Evolutionary conservation across 768 basidiomycete species (phyloP).

Genomic region (Sutorius australiensis): DNA sequence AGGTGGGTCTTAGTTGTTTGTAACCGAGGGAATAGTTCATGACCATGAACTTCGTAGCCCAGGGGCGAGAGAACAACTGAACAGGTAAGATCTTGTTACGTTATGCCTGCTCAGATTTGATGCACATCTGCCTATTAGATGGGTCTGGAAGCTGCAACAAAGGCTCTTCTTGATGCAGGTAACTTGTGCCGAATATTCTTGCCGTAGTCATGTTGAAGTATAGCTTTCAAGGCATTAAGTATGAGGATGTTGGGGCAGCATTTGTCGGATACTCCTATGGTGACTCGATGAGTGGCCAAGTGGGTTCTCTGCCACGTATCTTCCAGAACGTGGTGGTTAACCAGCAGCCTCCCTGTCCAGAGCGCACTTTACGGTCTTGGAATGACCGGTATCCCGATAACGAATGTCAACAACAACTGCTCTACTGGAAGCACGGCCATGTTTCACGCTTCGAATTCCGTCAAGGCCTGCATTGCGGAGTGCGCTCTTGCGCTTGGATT

Average conservation of each 20-base stretch:
- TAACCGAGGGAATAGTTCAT: not conserved
- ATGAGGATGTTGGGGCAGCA: constrained; percentile 67
- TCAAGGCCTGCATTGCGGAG: too few relatives aligned
- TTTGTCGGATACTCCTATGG: constrained; percentile 76
- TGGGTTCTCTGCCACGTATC: constrained; percentile 17
- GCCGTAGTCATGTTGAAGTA: constrained; percentile 9
- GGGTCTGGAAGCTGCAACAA: constrained; percentile 65
- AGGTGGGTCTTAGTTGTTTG: constrained; percentile 39
- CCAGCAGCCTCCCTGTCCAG: constrained; percentile 30
- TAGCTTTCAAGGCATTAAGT: constrained; percentile 58
- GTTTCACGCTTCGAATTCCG: constrained; percentile 49
- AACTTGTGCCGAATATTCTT: not conserved
- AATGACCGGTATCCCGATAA: constrained; percentile 74
- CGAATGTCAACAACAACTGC: constrained; percentile 85
- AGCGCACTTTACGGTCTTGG: constrained; percentile 78
- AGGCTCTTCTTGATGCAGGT: constrained; percentile 83
- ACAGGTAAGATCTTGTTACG: constrained; percentile 41
- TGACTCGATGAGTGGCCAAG: constrained; percentile 74
- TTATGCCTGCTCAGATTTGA: not conserved
- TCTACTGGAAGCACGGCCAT: constrained; percentile 76
- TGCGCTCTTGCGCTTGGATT: too few relatives aligned
- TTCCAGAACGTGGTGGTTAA: not conserved
- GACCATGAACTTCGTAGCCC: constrained; percentile 42
- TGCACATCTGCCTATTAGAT: not conserved
- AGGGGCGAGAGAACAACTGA: constrained; percentile 59